Evolutionary conservation across 768 basidiomycete genomes (phyloP).

Genomic region (Suillus variegatus): DNA sequence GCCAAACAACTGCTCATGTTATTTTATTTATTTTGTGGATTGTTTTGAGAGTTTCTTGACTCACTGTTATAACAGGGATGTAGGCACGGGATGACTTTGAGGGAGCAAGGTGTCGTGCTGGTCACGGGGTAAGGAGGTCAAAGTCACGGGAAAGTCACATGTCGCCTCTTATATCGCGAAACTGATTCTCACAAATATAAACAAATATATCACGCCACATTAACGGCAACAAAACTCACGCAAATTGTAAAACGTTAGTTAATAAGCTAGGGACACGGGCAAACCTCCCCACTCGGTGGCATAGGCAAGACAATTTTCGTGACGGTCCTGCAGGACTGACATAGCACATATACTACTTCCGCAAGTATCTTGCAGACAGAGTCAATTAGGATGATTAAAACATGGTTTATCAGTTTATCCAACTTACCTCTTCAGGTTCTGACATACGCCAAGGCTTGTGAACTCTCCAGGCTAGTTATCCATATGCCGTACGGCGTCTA

Average conservation of each 20-base stretch:
- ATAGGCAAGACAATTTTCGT: background rate
- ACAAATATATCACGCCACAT: conserved; percentile 27
- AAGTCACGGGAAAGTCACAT: conserved; percentile 48
- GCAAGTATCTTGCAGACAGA: background rate
- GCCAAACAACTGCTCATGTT: background rate
- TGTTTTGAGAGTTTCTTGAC: background rate
- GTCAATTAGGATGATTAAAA: background rate
- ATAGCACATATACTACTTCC: conserved; percentile 2
- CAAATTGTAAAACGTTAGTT: background rate
- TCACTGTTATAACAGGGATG: background rate
- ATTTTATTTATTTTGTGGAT: too few species aligned
- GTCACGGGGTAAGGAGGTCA: conserved; percentile 43
- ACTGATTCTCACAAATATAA: conserved; percentile 29
- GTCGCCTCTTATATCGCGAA: conserved; percentile 35
- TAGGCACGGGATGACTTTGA: background rate
- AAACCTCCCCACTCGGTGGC: background rate
- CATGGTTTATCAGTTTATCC: background rate
- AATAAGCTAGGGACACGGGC: background rate
- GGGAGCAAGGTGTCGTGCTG: conserved; percentile 24
- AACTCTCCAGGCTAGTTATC: background rate
- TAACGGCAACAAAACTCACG: background rate
- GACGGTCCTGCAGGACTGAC: background rate
- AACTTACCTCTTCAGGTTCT: background rate
- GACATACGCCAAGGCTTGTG: conserved; percentile 3
- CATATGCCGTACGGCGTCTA: conserved; percentile 11